These are phyloP conservation scores for Rickenella mellea DNA, from an alignment of 768 basidiomycete genomes.

Conservation along the genomic window DNA sequence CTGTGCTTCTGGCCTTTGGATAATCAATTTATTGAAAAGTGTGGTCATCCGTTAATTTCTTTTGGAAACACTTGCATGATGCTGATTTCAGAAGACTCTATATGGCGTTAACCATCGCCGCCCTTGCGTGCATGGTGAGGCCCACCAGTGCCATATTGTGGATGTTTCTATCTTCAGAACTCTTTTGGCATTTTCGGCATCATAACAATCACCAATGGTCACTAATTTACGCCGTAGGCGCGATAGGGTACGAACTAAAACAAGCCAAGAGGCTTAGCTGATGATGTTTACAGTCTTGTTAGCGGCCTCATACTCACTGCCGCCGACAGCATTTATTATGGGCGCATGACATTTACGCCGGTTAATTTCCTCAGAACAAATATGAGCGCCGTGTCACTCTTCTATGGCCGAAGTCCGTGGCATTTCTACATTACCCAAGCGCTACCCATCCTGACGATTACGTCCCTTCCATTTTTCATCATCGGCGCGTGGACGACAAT, in stretches of 20 bases:
- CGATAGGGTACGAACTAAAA: slow-evolving; percentile 34
- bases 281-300: slow-evolving; percentile 7
- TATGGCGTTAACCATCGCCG: slow-evolving; percentile 37
- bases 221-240: too few species aligned
- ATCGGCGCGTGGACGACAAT: slow-evolving; percentile 42
- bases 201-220: too few species aligned
- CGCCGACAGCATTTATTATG: slow-evolving; percentile 69
- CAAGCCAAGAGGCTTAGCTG: too few species aligned
- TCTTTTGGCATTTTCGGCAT: slow-evolving; percentile 46
- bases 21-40: slow-evolving; percentile 1
- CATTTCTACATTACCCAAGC: slow-evolving; percentile 88
- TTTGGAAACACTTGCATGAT: neutral
- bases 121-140: slow-evolving; percentile 72
- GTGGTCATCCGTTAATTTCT: neutral
- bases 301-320: slow-evolving; percentile 22
- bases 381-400: slow-evolving; percentile 76
- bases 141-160: slow-evolving; percentile 87
- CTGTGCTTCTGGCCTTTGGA: slow-evolving; percentile 74
- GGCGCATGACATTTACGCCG: slow-evolving; percentile 58
- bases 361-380: slow-evolving; percentile 81
- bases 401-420: slow-evolving; percentile 81
- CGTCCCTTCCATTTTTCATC: slow-evolving; percentile 61
- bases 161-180: slow-evolving; percentile 53
- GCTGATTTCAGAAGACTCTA: neutral
- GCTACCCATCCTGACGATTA: slow-evolving; percentile 71